These are phyloP conservation scores for Penicillium diatomitis DNA, from an alignment of 495 filamentous ascomycete genomes.

Conservation along the genomic window DNA sequence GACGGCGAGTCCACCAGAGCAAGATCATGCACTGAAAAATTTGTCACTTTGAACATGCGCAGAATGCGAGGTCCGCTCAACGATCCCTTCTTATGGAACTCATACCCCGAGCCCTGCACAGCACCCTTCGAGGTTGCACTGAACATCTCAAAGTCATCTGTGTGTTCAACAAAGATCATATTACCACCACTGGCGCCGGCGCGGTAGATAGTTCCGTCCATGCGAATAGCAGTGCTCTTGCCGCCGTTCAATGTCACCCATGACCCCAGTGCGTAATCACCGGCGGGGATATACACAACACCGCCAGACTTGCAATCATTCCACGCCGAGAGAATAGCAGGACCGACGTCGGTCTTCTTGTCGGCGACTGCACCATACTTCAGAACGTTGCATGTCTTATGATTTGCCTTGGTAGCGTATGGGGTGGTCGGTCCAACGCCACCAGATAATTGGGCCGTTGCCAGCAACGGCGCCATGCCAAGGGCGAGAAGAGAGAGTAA, in stretches of 20 bases:
- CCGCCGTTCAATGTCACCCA: constrained; percentile 33
- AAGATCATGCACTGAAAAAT: constrained; percentile 44
- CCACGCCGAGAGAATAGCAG: constrained; percentile 39
- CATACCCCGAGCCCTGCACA: constrained; percentile 44
- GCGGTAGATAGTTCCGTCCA: constrained; percentile 43
- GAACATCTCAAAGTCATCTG: constrained; percentile 44
- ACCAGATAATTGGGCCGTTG: constrained; percentile 32
- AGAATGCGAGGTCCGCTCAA: constrained; percentile 26
- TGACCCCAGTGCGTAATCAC: constrained; percentile 24
- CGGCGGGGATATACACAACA: constrained; percentile 27
- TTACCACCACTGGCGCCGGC: constrained; percentile 37
- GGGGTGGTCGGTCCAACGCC: constrained; percentile 36
- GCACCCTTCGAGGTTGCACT: constrained; percentile 38
- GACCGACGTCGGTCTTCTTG: constrained; percentile 38
- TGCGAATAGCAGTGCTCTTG: constrained; percentile 31
- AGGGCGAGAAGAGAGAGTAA: constrained; percentile 12
- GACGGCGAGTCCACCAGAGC: constrained; percentile 42
- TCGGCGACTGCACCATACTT: constrained; percentile 42
- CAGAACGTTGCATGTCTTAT: constrained; percentile 39
- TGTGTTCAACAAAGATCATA: constrained; percentile 41
- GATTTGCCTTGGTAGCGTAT: constrained; percentile 18
- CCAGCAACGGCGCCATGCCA: constrained; percentile 25
- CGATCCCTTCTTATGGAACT: constrained; percentile 21
- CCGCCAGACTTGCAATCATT: constrained; percentile 31
- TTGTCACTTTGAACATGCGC: constrained; percentile 28